These are phyloP conservation scores for Wickerhamiella kazuoi DNA, from an alignment of 805 yeast genomes.

Conservation along the genomic window DNA sequence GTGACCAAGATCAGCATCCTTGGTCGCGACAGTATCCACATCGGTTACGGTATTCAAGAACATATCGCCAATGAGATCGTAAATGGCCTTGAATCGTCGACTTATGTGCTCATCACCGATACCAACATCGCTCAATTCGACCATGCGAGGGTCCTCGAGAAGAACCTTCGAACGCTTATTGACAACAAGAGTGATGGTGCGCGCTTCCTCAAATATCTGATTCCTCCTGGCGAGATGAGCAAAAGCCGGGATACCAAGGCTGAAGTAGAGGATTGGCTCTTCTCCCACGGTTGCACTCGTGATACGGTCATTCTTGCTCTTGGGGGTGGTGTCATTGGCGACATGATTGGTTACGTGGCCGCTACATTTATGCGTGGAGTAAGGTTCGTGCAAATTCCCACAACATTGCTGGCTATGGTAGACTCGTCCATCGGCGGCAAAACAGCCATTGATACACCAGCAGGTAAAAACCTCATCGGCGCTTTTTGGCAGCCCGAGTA, in stretches of 20 bases:
- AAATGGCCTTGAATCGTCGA: conserved; percentile 52
- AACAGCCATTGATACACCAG: conserved; percentile 92
- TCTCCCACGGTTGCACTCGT: conserved; percentile 76
- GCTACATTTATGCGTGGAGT: conserved; percentile 98
- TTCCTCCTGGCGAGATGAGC: conserved; percentile 86
- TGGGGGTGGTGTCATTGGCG: conserved; percentile 98
- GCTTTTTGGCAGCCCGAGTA: conserved; percentile 94
- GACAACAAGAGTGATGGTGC: background rate
- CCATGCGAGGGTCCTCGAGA: conserved; percentile 32
- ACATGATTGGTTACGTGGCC: conserved; percentile 98
- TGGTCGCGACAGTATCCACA: conserved; percentile 71
- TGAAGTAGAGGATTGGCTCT: conserved; percentile 74
- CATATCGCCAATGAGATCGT: conserved; percentile 59
- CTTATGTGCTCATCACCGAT: conserved; percentile 84
- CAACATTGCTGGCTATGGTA: conserved; percentile 89
- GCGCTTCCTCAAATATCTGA: conserved; percentile 53
- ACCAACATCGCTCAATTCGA: conserved; percentile 37
- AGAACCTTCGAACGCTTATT: conserved; percentile 7
- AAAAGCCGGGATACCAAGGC: conserved; percentile 83
- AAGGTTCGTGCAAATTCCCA: conserved; percentile 82
- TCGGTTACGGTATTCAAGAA: conserved; percentile 64
- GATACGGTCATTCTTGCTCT: conserved; percentile 88
- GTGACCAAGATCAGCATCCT: conserved; percentile 47
- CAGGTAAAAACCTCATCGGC: conserved; percentile 90
- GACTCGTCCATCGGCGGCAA: conserved; percentile 97